Conservation (phyloP, 202 grass and related monocot species). For the Zoysia matrella region DNA sequence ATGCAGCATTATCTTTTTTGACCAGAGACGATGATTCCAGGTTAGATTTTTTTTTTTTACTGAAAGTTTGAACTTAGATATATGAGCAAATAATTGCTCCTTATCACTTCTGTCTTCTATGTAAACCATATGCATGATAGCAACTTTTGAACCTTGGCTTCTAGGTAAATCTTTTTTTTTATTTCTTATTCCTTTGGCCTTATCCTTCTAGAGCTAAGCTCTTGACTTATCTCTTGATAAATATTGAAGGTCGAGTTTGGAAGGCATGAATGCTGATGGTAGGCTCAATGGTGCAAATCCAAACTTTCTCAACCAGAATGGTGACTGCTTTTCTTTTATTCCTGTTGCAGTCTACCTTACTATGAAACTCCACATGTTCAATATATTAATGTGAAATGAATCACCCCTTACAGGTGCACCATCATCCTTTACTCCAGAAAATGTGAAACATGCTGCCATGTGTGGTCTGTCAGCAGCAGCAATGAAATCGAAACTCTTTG, state of each 20-base stretch:
- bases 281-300: slow-evolving; percentile 47
- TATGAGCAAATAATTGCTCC: slow-evolving; percentile 4
- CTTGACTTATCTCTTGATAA: slow-evolving; percentile 44
- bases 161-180: slow-evolving; percentile 21
- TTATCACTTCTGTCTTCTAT: too few species aligned
- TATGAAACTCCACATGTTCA: slow-evolving; percentile 28
- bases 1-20: slow-evolving; percentile 74
- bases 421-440: slow-evolving; percentile 58
- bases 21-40: slow-evolving; percentile 81
- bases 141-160: background rate
- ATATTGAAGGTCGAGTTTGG: slow-evolving; percentile 67
- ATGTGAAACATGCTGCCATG: slow-evolving; percentile 70
- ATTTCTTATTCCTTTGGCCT: slow-evolving; percentile 10
- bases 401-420: slow-evolving; percentile 38
- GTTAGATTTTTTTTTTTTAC: slow-evolving; percentile 47
- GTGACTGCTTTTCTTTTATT: slow-evolving; percentile 52
- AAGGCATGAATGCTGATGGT: slow-evolving; percentile 62
- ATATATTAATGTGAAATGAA: slow-evolving; percentile 31
- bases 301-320: slow-evolving; percentile 54
- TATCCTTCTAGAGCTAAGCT: slow-evolving; percentile 31
- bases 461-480: slow-evolving; percentile 83
- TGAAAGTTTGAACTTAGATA: slow-evolving; percentile 15
- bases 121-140: background rate
- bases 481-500: slow-evolving; percentile 94
- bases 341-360: background rate